phyloP scores from a whole-genome alignment of 2,329 filamentous ascomycete genomes.

The Penicillium expansum region DNA sequence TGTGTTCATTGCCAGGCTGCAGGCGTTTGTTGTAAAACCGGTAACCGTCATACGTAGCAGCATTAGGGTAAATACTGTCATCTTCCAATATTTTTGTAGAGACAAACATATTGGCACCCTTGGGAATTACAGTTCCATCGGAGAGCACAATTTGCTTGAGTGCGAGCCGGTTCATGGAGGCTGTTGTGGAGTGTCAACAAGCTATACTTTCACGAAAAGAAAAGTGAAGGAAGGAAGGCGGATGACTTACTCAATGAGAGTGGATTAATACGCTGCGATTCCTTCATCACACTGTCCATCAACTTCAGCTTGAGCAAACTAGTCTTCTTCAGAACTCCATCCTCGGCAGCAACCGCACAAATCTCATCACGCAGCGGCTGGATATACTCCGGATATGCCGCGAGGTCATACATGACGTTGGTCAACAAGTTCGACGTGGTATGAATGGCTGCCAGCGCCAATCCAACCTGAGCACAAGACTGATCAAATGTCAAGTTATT shows the following conservation, averaged over 20 bases:
- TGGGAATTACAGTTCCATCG: conserved; percentile 32
- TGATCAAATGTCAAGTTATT: conserved; percentile 14
- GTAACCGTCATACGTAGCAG: conserved; percentile 34
- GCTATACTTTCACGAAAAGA: neutral
- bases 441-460: conserved; percentile 35
- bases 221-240: no score
- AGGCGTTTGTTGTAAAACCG: conserved; percentile 35
- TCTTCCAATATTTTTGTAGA: conserved; percentile 27
- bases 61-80: conserved; percentile 27
- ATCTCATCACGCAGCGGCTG: conserved; percentile 55
- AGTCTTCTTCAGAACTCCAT: conserved; percentile 38
- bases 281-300: conserved; percentile 39
- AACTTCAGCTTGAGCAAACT: conserved; percentile 34
- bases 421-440: conserved; percentile 39
- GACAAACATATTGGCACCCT: conserved; percentile 26
- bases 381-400: conserved; percentile 51
- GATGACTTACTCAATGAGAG: conserved; percentile 25
- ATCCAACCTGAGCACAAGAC: conserved; percentile 23
- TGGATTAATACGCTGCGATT: conserved; percentile 32
- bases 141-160: conserved; percentile 26
- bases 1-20: conserved; percentile 30
- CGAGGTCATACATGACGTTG: conserved; percentile 55
- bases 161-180: conserved; percentile 27
- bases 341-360: conserved; percentile 41
- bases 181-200: conserved; percentile 12